These are phyloP conservation scores for Santalum album DNA, from an alignment of 164 flowering plant species.

Conservation along the genomic window DNA sequence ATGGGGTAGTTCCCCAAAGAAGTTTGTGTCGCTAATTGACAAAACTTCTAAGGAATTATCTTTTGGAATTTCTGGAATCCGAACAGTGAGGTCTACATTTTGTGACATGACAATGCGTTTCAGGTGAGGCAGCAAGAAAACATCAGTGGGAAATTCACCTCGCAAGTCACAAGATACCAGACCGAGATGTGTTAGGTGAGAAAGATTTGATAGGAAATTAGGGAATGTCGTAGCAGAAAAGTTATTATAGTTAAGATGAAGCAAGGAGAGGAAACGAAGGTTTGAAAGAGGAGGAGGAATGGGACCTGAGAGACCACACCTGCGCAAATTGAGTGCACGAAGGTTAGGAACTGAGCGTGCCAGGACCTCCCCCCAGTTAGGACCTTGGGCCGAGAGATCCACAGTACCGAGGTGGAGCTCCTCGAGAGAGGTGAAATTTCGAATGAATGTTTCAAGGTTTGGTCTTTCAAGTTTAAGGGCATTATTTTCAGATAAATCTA, in stretches of 20 bases:
- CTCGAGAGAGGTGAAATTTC: not conserved
- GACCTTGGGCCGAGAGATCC: conserved; percentile 1
- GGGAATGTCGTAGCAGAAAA: not conserved
- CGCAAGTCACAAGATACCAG: not conserved
- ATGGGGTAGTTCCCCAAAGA: not conserved
- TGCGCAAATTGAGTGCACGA: too few species aligned
- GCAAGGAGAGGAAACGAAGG: too few species aligned
- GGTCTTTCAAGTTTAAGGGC: not conserved
- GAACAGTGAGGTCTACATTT: not conserved
- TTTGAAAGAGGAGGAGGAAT: too few species aligned
- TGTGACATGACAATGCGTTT: not conserved
- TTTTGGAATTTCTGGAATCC: not conserved
- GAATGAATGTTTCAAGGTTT: too few species aligned
- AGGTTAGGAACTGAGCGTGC: too few species aligned
- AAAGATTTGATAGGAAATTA: not conserved
- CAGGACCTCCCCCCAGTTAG: too few species aligned
- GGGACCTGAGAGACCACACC: too few species aligned
- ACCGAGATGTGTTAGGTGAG: conserved; percentile 1
- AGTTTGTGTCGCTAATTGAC: not conserved
- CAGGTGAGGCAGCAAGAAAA: conserved; percentile 8
- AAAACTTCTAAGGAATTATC: not conserved
- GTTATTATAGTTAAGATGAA: too few species aligned
- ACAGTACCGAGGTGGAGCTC: not conserved
- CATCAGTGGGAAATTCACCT: conserved; percentile 3
- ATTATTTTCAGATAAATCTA: conserved; percentile 5